A percentile compares a stretch with the other conserved stretches of the same genome.
Evolutionary conservation across 164 flowering plant species (phyloP).

Genomic region (Tinospora cordifolia): DNA sequence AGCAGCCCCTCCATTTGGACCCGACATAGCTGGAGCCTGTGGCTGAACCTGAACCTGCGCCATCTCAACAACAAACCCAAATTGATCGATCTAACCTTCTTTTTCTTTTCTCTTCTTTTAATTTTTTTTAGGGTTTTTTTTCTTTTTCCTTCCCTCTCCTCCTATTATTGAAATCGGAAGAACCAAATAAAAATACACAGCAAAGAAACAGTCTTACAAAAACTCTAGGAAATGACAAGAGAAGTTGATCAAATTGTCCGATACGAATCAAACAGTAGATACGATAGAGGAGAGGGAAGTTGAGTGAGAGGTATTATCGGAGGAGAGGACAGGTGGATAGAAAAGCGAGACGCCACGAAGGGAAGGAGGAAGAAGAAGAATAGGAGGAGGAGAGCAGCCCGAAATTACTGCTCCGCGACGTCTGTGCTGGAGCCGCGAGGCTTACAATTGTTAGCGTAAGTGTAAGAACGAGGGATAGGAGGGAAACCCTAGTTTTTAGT

Average conservation of each 20-base stretch:
- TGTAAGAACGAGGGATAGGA: not conserved
- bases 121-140: conserved; percentile 13
- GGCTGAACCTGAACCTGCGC: conserved; percentile 61
- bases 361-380: not conserved
- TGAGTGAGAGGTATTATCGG: not conserved
- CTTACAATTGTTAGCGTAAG: not conserved
- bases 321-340: not conserved
- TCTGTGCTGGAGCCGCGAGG: not conserved
- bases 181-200: not conserved
- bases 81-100: not conserved
- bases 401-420: not conserved
- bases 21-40: conserved; percentile 25
- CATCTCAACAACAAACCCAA: conserved; percentile 28
- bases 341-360: not conserved
- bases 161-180: conserved; percentile 24
- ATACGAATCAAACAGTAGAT: not conserved
- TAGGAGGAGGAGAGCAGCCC: not conserved
- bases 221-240: not conserved
- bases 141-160: conserved; percentile 28
- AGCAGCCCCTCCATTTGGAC: conserved; percentile 30
- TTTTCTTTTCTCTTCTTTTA: conserved; percentile 1
- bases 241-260: not conserved
- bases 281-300: conserved; percentile 2
- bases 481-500: not conserved
- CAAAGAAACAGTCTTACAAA: not conserved